These are phyloP conservation scores for Avena sativa DNA, from an alignment of 176 grass and related monocot genomes.

Conservation along the genomic window DNA sequence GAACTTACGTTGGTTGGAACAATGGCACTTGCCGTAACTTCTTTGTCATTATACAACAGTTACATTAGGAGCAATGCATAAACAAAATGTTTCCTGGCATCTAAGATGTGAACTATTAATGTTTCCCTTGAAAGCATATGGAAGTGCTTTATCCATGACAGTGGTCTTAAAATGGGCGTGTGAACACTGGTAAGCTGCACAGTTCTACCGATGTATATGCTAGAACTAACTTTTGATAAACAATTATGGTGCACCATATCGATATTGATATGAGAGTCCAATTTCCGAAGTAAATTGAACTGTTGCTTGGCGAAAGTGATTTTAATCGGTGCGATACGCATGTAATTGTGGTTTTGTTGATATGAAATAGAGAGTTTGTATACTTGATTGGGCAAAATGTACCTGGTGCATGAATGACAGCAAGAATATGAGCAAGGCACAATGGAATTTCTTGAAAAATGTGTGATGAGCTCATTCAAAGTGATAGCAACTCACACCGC, in stretches of 20 bases:
- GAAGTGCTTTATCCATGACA: constrained; percentile 15
- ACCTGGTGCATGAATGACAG: background rate
- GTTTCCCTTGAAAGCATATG: constrained; percentile 22
- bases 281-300: background rate
- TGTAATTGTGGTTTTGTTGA: background rate
- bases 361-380: background rate
- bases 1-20: constrained; percentile 19
- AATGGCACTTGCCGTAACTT: constrained; percentile 17
- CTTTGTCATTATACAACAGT: background rate
- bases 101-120: constrained; percentile 2
- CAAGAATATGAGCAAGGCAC: background rate
- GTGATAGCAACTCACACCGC: constrained; percentile 4
- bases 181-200: background rate
- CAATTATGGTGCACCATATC: background rate
- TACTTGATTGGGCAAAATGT: background rate
- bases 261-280: background rate
- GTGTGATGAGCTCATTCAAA: constrained; percentile 6
- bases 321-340: background rate
- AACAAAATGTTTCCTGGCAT: background rate
- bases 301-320: background rate
- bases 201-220: background rate
- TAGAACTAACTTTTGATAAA: constrained; percentile 18
- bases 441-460: background rate
- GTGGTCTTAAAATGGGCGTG: constrained; percentile 6
- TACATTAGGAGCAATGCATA: constrained; percentile 14